Base-by-base conservation (phyloP, 768 basidiomycete species). In the Mycena rebaudengoi region DNA sequence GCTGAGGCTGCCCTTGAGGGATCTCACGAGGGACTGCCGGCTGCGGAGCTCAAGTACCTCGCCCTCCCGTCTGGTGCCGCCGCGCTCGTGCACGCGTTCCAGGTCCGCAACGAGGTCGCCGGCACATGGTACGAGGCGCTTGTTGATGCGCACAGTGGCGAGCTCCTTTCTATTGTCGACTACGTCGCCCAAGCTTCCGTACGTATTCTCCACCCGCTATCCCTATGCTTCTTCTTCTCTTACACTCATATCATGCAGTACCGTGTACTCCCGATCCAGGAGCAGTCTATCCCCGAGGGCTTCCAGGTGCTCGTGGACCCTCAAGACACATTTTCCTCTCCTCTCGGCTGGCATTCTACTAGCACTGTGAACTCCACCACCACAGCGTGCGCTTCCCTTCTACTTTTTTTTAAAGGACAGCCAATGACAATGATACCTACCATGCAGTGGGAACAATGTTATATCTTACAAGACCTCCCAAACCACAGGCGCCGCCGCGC, bases 211-310 rank as follows among this genome's bases (percentile, higher is more conserved):
- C n/a, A n/a, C n/a, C 18, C 10, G 7, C 6, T 13, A 8, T 6
- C 3, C 3, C 25, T 30, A 11, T 23, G 7, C 2, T 14, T 18
- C 48, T 29, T 16, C 13, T 4, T 50, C 3, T 35, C 25, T 28
- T 10, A 25, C 13, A 40, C 26, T 4, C 25, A 14, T 25, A 20
- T 10, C n/a, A 14, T 50, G 12, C 41, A 74, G 70, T 80, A 79
- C 67, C 73, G 67, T 28, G 77, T 79, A 23, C 72, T 79, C 37
- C 78, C 78, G n/a, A 75, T 78, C 68, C 62, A 74, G 55, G 80
- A 85, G 71, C 80, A 87, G 69, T 77, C 77, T 18, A 72, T 83
- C 18, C 75, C 79, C 20, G 79, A 87, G 26, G 88, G 88, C 25
- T 76, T 86, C 67, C 75, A 82, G 65, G 75, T 79, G 6, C 62